Evolutionary conservation across 75 land plant genomes (phyloP), one percentile per base, ranked within the genome.

Genomic region (Isoetes taiwanensis): DNA sequence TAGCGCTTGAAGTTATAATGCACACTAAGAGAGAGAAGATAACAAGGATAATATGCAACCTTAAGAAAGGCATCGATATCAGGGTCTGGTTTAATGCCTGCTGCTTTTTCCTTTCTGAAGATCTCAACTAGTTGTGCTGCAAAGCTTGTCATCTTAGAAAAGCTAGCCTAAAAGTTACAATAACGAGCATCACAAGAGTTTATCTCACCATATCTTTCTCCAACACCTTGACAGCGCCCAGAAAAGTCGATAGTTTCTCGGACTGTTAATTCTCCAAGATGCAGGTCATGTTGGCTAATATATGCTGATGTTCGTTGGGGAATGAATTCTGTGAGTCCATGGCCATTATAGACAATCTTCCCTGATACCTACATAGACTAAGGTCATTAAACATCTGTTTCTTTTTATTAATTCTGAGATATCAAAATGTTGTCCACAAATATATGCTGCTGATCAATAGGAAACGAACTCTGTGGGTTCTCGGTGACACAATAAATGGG

Each of bases 221-320:
- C 50, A 5, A 46, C 50, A n/a, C 50, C 50, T 46, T 46, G 50
- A 19, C 50, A 46, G 8, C 50, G 16, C 4, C 25, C 5, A 46
- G 50, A 19, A 46, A 46, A 46, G 25, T 46, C 50, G 25, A 46
- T 19, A 19, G 50, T 46, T n/a, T 46, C 50, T n/a, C 50, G 16
- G 21, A 46, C 50, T 16, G 50, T 46, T 23, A 46, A 8, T 23
- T 46, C 50, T n/a, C 50, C 50, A n/a, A 19, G 16, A 46, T 46
- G 50, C 50, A 46, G 25, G 50, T 46, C 50, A n/a, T 46, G 50
- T 46, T 46, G 50, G 50, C 50, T 46, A 19, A 46, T 46, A n/a
- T 46, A 46, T 19, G 50, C 6, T 6, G 50, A 46, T 6, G 50
- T 46, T n/a, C 50, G 16, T 8, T 6, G n/a, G 25, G 50, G n/a